phyloP scores from a whole-genome alignment of 805 yeast species.

The Hanseniaspora guilliermondii region DNA sequence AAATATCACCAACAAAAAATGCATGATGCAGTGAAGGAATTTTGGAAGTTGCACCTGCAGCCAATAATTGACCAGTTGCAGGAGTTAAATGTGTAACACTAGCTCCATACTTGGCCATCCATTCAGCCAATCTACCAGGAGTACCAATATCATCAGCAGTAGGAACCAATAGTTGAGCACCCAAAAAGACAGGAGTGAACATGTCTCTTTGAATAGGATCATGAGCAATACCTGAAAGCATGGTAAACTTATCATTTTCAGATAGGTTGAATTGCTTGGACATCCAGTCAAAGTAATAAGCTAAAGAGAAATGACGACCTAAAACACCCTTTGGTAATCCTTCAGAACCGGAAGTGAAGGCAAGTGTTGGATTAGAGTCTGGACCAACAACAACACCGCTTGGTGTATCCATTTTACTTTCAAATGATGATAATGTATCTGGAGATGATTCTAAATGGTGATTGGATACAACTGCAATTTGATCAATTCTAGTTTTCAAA shows the following conservation, averaged over 20 bases:
- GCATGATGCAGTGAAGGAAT: constrained; percentile 87
- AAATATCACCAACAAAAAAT: constrained; percentile 93
- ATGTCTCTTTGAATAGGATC: constrained; percentile 99
- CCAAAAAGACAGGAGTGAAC: constrained; percentile 93
- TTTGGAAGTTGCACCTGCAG: constrained; percentile 86
- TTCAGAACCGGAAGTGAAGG: constrained; percentile 95
- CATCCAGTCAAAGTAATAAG: constrained; percentile 99
- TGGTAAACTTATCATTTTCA: constrained; percentile 78
- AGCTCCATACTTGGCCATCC: constrained; percentile 88
- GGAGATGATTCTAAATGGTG: background rate
- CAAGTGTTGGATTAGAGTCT: constrained; percentile 89
- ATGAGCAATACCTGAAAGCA: constrained; percentile 97
- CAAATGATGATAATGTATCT: constrained; percentile 44
- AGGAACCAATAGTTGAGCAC: constrained; percentile 87
- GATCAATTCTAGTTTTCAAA: constrained; percentile 62
- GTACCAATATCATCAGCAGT: constrained; percentile 97
- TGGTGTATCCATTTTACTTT: constrained; percentile 38
- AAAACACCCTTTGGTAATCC: constrained; percentile 98
- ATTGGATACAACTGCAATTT: constrained; percentile 57
- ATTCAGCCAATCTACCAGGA: constrained; percentile 91
- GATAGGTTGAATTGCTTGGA: constrained; percentile 66
- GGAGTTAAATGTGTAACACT: constrained; percentile 97
- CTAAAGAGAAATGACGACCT: constrained; percentile 93
- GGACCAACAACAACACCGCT: constrained; percentile 94
- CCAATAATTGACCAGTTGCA: constrained; percentile 95